Conservation (phyloP, 2,329 filamentous ascomycete genomes). For the Alternaria sp. region DNA sequence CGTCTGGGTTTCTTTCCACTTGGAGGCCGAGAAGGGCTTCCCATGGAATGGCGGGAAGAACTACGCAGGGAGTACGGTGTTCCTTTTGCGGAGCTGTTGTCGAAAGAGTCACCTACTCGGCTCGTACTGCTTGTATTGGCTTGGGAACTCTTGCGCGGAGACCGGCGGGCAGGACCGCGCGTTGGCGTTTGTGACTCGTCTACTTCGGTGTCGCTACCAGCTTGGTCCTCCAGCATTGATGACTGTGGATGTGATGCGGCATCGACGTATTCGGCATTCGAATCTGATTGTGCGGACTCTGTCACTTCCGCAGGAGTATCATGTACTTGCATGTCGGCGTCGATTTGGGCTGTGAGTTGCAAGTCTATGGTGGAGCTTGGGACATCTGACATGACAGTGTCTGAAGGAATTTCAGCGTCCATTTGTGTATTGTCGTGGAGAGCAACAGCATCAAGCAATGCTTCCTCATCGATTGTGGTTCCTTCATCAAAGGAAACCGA, state of each 20-base stretch:
- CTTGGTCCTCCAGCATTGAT: conserved; percentile 1
- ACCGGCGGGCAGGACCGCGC: neutral
- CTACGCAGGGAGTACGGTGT: conserved; percentile 33
- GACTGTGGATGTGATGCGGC: conserved; percentile 25
- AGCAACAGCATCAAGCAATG: conserved; percentile 21
- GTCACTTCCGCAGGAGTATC: conserved; percentile 8
- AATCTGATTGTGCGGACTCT: conserved; percentile 18
- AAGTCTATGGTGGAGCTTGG: conserved; percentile 42
- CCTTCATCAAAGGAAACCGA: conserved; percentile 41
- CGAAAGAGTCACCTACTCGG: conserved; percentile 48
- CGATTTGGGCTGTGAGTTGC: conserved; percentile 44
- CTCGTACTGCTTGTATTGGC: conserved; percentile 33
- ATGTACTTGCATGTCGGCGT: conserved; percentile 42
- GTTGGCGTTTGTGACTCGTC: conserved; percentile 25
- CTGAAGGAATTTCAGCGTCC: conserved; percentile 3
- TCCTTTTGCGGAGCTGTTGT: conserved; percentile 19
- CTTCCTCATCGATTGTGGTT: conserved; percentile 41
- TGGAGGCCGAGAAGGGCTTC: conserved; percentile 24
- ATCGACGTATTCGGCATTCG: conserved; percentile 32
- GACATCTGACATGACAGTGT: conserved; percentile 28
- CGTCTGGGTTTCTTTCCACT: conserved; percentile 35
- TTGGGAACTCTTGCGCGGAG: conserved; percentile 10
- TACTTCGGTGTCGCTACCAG: conserved; percentile 28
- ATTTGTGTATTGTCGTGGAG: conserved; percentile 8
- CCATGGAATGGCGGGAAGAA: conserved; percentile 33